These are phyloP conservation scores for Mallotus japonicus DNA, from an alignment of 441 rosid genomes.

Conservation along the genomic window DNA sequence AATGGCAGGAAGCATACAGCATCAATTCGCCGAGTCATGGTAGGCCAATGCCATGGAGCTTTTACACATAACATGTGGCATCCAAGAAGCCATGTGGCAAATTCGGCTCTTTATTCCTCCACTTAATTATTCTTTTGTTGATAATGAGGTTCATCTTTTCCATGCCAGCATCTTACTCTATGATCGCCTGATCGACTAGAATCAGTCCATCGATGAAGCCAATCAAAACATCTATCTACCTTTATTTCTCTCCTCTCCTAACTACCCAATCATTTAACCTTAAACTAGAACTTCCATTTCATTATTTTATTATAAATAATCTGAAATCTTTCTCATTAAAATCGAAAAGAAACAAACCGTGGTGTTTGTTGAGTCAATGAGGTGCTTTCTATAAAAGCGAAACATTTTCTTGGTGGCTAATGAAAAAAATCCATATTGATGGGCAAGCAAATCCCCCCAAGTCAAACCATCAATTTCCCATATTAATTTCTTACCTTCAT, in stretches of 20 bases:
- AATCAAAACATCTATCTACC: neutral
- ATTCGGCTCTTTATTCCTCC: neutral
- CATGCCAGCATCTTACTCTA: neutral
- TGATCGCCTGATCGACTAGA: neutral
- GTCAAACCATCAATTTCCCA: neutral
- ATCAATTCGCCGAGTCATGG: neutral
- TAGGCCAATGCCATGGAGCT: neutral
- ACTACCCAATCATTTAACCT: neutral
- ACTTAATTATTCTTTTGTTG: constrained; percentile 1
- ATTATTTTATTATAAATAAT: neutral
- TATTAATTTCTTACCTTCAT: neutral
- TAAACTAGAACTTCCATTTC: neutral
- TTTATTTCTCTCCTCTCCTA: neutral
- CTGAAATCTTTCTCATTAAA: too few species aligned
- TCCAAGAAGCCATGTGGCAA: neutral
- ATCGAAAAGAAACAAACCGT: too few species aligned
- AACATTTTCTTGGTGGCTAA: too few species aligned
- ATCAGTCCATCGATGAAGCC: neutral
- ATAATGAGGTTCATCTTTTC: neutral
- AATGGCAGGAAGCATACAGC: neutral
- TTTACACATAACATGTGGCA: neutral
- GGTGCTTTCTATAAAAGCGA: neutral
- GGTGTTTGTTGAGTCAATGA: neutral
- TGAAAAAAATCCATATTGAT: neutral
- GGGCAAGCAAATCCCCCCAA: neutral